Evolutionary conservation across 805 yeast genomes (phyloP).

Genomic region (Tetrapisispora namnaoensis): DNA sequence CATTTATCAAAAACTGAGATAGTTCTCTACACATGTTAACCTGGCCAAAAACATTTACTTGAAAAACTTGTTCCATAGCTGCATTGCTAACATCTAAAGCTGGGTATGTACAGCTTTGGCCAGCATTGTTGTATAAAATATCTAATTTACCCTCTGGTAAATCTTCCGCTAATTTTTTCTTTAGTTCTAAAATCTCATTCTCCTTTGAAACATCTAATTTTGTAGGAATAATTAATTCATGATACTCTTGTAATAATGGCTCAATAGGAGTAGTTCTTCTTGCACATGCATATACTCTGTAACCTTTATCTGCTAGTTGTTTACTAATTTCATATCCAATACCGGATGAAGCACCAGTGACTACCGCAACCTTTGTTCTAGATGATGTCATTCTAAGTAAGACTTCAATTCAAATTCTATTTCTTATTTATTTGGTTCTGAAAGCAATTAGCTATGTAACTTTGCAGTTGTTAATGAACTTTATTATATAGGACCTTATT

Average conservation of each 20-base stretch:
- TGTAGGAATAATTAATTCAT: constrained; percentile 35
- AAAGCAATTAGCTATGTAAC: too few relatives aligned
- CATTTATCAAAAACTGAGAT: constrained; percentile 43
- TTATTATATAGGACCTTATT: too few relatives aligned
- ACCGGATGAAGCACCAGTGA: constrained; percentile 54
- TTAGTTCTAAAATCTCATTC: constrained; percentile 39
- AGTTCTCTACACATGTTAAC: constrained; percentile 54
- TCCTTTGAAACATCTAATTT: constrained; percentile 48
- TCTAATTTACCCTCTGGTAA: constrained; percentile 44
- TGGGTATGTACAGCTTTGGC: constrained; percentile 63
- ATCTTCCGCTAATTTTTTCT: constrained; percentile 32
- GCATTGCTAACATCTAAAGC: constrained; percentile 57
- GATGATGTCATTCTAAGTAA: neutral
- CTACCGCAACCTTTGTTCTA: constrained; percentile 36
- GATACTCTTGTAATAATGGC: constrained; percentile 28
- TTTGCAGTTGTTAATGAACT: too few relatives aligned
- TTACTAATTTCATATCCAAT: constrained; percentile 42
- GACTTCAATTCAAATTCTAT: too few relatives aligned
- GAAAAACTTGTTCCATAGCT: constrained; percentile 40
- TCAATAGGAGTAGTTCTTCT: constrained; percentile 56
- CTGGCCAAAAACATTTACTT: constrained; percentile 65
- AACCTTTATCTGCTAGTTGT: constrained; percentile 42
- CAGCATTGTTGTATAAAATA: constrained; percentile 65
- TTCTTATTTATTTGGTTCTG: too few relatives aligned
- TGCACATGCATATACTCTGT: constrained; percentile 63